Base-by-base conservation (phyloP, 306 rosid species). In the Rubus idaeus region DNA sequence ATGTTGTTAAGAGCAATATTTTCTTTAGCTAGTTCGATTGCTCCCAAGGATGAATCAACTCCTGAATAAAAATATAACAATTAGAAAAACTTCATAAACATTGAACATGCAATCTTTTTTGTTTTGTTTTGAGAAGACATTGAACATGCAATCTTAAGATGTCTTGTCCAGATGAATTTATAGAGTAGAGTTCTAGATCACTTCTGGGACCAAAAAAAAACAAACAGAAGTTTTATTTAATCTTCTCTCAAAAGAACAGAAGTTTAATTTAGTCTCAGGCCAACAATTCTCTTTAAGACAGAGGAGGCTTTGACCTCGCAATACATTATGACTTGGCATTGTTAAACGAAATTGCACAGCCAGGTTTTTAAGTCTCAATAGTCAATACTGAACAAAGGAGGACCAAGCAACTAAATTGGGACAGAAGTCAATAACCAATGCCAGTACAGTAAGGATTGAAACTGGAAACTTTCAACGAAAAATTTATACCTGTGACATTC, bases 11-110 rank as follows among this genome's bases (percentile, higher is more conserved):
- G 91, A 62, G 75, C 82, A 52, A 88, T 87, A 78, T 95, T 95
- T 92, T 92, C 98, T 71, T 82, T 86, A 12, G 98, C 98, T 66
- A 94, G 90, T 80, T 89, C 96, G 81, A 95, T 78, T 45, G 96
- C 96, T n/a, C 90, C 89, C 64, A 80, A 70, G 42, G 97, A 95
- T 63, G 97, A 70, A 75, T 95, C 97, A 50, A 95, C 80, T 57
- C 98, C 96, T 95, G 77, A 74, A 3, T 74, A 71, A 68, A 63
- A 23, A 71, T n/a, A 53, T 71, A 63, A 77, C 44, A 72, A 68
- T 80, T 47, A 70, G 58, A 39, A 14, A 63, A 64, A 70, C 57
- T 42, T 7, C 11, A 66, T 70, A 6, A 81, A 71, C 53, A 17
- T 75, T 73, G 49, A 72, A 61, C 60, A 40, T 47, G 65, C 53